phyloP scores from a whole-genome alignment of 2,329 filamentous ascomycete genomes.

The Kalmusia sp. region DNA sequence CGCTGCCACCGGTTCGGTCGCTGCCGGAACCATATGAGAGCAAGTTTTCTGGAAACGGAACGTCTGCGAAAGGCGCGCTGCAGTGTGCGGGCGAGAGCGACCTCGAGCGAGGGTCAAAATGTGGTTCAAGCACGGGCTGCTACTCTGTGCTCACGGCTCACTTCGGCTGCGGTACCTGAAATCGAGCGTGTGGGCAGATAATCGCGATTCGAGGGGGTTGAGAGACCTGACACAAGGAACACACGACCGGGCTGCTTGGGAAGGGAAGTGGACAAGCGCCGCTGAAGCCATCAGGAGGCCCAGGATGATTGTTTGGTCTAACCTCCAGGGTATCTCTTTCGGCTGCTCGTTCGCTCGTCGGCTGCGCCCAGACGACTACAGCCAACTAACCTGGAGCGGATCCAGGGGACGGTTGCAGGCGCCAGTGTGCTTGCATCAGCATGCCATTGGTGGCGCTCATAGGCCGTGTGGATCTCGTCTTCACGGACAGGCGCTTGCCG shows the following conservation, averaged over 20 bases:
- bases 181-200: neutral
- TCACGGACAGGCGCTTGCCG: slow-evolving; percentile 6
- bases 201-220: neutral
- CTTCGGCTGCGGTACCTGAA: slow-evolving; percentile 3
- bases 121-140: slow-evolving; percentile 12
- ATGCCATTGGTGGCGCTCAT: slow-evolving; percentile 4
- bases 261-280: neutral
- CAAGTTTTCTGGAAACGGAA: neutral
- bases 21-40: slow-evolving; percentile 9
- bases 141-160: slow-evolving; percentile 1
- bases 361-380: neutral
- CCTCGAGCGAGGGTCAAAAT: slow-evolving; percentile 17
- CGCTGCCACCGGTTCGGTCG: slow-evolving; percentile 9
- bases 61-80: slow-evolving; percentile 14
- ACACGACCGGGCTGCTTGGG: neutral
- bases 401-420: slow-evolving; percentile 10
- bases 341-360: slow-evolving; percentile 2
- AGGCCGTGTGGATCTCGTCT: neutral
- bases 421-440: neutral
- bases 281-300: slow-evolving; percentile 8
- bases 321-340: neutral
- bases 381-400: slow-evolving; percentile 5
- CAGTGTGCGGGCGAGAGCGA: slow-evolving; percentile 45
- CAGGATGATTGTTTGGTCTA: slow-evolving; percentile 11
- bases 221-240: slow-evolving; percentile 5